A percentile compares a stretch with the other conserved stretches of the same genome.
phyloP scores from a whole-genome alignment of 1,284 basidiomycete genomes.

The Sporisorium iseilematis-ciliati region DNA sequence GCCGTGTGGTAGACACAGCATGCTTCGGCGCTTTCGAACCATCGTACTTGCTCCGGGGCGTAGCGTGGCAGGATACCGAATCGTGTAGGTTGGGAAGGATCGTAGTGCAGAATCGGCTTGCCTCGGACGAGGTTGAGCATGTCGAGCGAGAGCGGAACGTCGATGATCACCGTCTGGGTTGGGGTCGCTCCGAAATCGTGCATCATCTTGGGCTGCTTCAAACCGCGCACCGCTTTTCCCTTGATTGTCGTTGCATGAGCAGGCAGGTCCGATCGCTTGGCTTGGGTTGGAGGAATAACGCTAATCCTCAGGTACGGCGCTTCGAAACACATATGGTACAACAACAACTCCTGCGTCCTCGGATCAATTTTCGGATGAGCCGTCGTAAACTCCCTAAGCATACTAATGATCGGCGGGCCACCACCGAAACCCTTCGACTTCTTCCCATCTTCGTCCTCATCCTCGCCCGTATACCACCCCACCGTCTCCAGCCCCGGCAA shows the following conservation, averaged over 20 bases:
- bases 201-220: conserved; percentile 71
- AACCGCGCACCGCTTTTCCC: conserved; percentile 55
- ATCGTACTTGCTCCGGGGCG: conserved; percentile 65
- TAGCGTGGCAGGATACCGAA: conserved; percentile 72
- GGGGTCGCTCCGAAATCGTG: conserved; percentile 73
- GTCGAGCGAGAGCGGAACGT: conserved; percentile 72
- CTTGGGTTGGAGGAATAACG: conserved; percentile 68
- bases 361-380: conserved; percentile 73
- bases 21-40: conserved; percentile 71
- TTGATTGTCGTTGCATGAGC: conserved; percentile 38
- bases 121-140: conserved; percentile 72
- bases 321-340: conserved; percentile 72
- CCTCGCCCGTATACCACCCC: conserved; percentile 69
- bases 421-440: conserved; percentile 38
- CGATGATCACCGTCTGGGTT: conserved; percentile 71
- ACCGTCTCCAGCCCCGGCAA: conserved; percentile 72
- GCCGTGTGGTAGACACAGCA: conserved; percentile 74
- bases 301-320: conserved; percentile 71
- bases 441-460: conserved; percentile 6
- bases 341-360: conserved; percentile 71
- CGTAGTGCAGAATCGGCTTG: conserved; percentile 72
- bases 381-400: conserved; percentile 73
- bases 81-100: conserved; percentile 70
- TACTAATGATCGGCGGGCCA: conserved; percentile 42
- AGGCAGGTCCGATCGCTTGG: not conserved